Conservation (phyloP, 2,329 filamentous ascomycete species). For the Phoma sp. region DNA sequence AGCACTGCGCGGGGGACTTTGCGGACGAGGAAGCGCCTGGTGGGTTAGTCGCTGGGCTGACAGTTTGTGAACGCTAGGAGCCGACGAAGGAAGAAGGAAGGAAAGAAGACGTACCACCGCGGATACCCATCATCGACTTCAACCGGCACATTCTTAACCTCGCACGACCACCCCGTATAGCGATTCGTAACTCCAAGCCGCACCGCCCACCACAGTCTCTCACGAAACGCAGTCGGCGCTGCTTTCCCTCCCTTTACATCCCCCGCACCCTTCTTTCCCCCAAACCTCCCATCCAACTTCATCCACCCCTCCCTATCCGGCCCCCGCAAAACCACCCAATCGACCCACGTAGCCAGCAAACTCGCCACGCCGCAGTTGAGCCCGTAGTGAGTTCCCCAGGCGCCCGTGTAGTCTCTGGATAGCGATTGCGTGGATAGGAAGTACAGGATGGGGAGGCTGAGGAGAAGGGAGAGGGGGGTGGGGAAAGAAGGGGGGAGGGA, state of each 20-base stretch:
- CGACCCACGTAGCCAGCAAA: slow-evolving; percentile 21
- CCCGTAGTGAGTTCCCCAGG: slow-evolving; percentile 25
- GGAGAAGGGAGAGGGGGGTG: too few species aligned
- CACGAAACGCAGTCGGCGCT: slow-evolving; percentile 14
- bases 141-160: slow-evolving; percentile 36
- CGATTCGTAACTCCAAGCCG: slow-evolving; percentile 24
- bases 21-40: slow-evolving; percentile 29
- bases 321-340: slow-evolving; percentile 29
- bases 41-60: not conserved
- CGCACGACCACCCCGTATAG: slow-evolving; percentile 35
- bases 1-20: slow-evolving; percentile 21
- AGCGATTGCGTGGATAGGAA: slow-evolving; percentile 28
- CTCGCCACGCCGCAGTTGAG: slow-evolving; percentile 17
- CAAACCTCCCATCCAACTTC: slow-evolving; percentile 3
- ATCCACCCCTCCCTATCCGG: slow-evolving; percentile 36
- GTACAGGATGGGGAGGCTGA: slow-evolving; percentile 22
- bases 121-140: slow-evolving; percentile 28
- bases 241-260: not conserved
- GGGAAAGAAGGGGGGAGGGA: slow-evolving; percentile 3
- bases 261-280: not conserved
- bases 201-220: slow-evolving; percentile 31
- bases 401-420: slow-evolving; percentile 17
- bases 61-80: not conserved
- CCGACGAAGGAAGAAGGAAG: not conserved
- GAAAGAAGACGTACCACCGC: slow-evolving; percentile 22